These are phyloP conservation scores for Lactuca sativa DNA, from an alignment of 129 eudicot species.

Conservation along the genomic window DNA sequence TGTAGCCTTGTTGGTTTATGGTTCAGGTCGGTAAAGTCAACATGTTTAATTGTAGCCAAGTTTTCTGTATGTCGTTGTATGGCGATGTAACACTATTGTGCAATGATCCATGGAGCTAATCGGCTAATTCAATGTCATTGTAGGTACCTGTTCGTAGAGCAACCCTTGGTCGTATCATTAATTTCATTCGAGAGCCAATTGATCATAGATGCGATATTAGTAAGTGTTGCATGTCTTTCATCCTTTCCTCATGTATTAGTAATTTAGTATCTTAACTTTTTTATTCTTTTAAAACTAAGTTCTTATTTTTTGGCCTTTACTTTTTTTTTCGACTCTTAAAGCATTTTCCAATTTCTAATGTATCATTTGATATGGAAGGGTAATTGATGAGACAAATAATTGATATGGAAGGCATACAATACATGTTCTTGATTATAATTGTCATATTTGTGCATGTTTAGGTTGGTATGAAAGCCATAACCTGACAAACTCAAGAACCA, in stretches of 20 bases:
- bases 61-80: not conserved
- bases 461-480: too few relatives aligned
- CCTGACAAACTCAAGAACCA: too few relatives aligned
- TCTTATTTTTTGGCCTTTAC: too few relatives aligned
- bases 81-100: not conserved
- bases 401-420: too few relatives aligned
- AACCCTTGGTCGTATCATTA: conserved; percentile 96
- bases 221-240: conserved; percentile 29
- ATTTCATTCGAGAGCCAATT: conserved; percentile 96
- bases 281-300: not conserved
- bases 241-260: not conserved
- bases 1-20: not conserved
- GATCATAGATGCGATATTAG: conserved; percentile 85
- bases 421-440: too few relatives aligned
- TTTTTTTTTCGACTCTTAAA: too few relatives aligned
- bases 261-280: not conserved
- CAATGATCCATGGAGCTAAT: conserved; percentile 5
- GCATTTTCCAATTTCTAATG: too few relatives aligned
- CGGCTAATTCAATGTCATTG: not conserved
- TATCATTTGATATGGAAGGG: too few relatives aligned
- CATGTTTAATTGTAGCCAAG: not conserved
- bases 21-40: not conserved
- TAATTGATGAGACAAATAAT: too few relatives aligned
- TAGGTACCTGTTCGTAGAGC: conserved; percentile 97
- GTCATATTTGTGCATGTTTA: too few relatives aligned